phyloP scores from a whole-genome alignment of 2,329 filamentous ascomycete species.

The Alternaria angustiovoidea region DNA sequence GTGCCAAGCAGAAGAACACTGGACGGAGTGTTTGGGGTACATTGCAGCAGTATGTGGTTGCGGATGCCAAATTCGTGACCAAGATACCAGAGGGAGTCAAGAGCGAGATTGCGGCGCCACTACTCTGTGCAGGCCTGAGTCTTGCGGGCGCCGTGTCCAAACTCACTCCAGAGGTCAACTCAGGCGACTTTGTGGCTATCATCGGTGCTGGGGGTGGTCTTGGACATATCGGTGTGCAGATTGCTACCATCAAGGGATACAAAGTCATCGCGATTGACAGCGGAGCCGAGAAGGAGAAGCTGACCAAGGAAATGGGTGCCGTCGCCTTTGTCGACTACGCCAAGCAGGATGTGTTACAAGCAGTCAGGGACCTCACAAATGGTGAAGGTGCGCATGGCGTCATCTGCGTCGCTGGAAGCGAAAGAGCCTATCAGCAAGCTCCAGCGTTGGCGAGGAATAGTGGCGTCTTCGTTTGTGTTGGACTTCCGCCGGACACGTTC shows the following conservation, averaged over 20 bases:
- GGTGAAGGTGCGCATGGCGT: slow-evolving; percentile 57
- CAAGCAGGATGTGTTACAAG: slow-evolving; percentile 55
- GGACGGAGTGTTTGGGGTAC: slow-evolving; percentile 50
- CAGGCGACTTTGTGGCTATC: slow-evolving; percentile 80
- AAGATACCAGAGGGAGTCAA: slow-evolving; percentile 48
- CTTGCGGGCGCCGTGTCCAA: slow-evolving; percentile 87
- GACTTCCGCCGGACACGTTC: slow-evolving; percentile 55
- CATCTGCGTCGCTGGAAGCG: slow-evolving; percentile 58
- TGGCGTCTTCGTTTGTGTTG: slow-evolving; percentile 59
- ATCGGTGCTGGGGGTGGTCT: slow-evolving; percentile 86
- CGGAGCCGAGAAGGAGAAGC: slow-evolving; percentile 78
- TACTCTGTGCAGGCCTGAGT: slow-evolving; percentile 54
- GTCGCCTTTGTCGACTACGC: slow-evolving; percentile 80
- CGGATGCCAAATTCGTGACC: slow-evolving; percentile 43
- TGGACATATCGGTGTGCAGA: slow-evolving; percentile 81
- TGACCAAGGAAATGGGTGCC: slow-evolving; percentile 75
- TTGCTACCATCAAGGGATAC: slow-evolving; percentile 83
- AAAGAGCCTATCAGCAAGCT: slow-evolving; percentile 56
- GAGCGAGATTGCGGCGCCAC: slow-evolving; percentile 48
- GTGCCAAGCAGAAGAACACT: slow-evolving; percentile 53
- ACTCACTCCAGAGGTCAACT: slow-evolving; percentile 74
- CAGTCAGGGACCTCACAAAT: slow-evolving; percentile 52
- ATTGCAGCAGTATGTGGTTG: slow-evolving; percentile 48
- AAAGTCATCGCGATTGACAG: slow-evolving; percentile 83
- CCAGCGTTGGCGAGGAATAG: slow-evolving; percentile 54